Evolutionary conservation across 2,329 filamentous ascomycete genomes (phyloP).

Genomic region (Thielaviopsis ethacetica): DNA sequence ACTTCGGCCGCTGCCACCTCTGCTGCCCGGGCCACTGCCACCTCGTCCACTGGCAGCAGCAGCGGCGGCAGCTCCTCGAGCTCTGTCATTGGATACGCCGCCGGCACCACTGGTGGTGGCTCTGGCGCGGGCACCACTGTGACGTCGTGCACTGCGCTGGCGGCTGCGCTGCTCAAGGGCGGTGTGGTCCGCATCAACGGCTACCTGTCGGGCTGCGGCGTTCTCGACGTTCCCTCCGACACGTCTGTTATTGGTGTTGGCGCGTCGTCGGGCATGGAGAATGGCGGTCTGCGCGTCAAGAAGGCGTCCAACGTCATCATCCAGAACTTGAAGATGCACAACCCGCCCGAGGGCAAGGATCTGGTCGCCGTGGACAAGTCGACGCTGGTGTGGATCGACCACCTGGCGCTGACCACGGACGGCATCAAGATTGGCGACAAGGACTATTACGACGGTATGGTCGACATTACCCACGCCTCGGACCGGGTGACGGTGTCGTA

Average conservation of each 20-base stretch:
- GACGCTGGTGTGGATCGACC: conserved; percentile 32
- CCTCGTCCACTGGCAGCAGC: conserved; percentile 12
- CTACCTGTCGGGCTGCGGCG: conserved; percentile 24
- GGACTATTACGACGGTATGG: conserved; percentile 27
- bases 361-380: conserved; percentile 31
- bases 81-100: conserved; percentile 17
- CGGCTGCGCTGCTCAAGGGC: conserved; percentile 21
- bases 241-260: conserved; percentile 35
- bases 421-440: conserved; percentile 21
- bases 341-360: conserved; percentile 32
- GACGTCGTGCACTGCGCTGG: conserved; percentile 25
- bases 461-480: conserved; percentile 28
- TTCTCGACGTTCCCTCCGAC: conserved; percentile 29
- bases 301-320: conserved; percentile 36
- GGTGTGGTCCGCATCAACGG: conserved; percentile 31
- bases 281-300: conserved; percentile 31
- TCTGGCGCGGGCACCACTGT: conserved; percentile 28
- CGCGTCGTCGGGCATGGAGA: conserved; percentile 23
- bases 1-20: not conserved
- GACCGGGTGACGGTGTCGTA: conserved; percentile 28
- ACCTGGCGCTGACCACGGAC: conserved; percentile 24
- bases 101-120: conserved; percentile 29
- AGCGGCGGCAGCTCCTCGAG: conserved; percentile 16
- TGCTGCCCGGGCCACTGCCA: not conserved
- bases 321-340: conserved; percentile 36